These are phyloP conservation scores for Camellia oleifera DNA, from an alignment of 179 eudicot genomes.

Conservation along the genomic window DNA sequence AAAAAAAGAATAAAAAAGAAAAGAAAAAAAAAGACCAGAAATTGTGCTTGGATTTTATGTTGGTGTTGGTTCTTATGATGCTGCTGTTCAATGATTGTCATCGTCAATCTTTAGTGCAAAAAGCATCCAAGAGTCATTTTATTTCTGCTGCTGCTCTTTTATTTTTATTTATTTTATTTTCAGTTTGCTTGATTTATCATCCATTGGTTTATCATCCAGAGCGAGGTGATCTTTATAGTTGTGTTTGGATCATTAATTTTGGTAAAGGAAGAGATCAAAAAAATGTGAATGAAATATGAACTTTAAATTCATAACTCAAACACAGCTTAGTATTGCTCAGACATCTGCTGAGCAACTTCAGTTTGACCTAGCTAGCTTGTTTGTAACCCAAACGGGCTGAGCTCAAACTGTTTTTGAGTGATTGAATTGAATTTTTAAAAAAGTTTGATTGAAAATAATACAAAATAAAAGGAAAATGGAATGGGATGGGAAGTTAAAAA, in stretches of 20 bases:
- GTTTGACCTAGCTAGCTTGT: too few relatives aligned
- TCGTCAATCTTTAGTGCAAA: constrained; percentile 28
- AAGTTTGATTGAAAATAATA: too few relatives aligned
- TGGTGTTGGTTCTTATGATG: constrained; percentile 36
- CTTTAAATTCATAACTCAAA: too few relatives aligned
- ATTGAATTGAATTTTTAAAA: too few relatives aligned
- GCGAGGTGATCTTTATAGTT: neutral
- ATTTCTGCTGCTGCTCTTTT: neutral
- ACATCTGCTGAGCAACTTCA: too few relatives aligned
- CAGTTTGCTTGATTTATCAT: neutral
- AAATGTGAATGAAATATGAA: too few relatives aligned
- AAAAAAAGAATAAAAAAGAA: constrained; percentile 25
- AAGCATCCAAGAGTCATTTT: constrained; percentile 12
- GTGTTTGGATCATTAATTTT: neutral
- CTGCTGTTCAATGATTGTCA: constrained; percentile 19
- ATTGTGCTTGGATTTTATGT: constrained; percentile 50
- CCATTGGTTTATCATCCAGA: neutral
- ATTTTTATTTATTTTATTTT: neutral
- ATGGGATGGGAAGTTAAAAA: too few relatives aligned
- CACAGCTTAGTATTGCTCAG: too few relatives aligned
- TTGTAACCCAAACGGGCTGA: too few relatives aligned
- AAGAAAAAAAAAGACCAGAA: constrained; percentile 13
- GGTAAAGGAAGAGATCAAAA: too few relatives aligned
- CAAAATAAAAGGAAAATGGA: too few relatives aligned
- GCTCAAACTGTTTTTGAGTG: too few relatives aligned